Percentiles rank a stretch among this genome's conserved stretches.
phyloP scores from a whole-genome alignment of 768 basidiomycete genomes.

The Vararia minispora region DNA sequence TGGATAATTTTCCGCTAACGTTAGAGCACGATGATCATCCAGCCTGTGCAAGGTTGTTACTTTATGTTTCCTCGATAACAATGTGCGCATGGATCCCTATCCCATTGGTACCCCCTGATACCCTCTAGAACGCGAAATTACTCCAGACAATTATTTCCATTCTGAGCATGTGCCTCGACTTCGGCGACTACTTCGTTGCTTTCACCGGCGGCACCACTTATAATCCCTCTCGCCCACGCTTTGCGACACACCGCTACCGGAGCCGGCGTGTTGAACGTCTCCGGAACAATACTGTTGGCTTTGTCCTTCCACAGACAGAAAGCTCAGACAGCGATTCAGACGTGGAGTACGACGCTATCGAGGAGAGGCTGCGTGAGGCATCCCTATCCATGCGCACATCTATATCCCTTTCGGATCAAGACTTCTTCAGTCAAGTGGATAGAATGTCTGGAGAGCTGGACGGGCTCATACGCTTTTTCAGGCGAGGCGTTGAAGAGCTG shows the following conservation, averaged over 20 bases:
- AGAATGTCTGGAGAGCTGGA: slow-evolving; percentile 62
- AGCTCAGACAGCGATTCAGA: slow-evolving; percentile 32
- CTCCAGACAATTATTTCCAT: slow-evolving; percentile 57
- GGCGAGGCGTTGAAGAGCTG: slow-evolving; percentile 59
- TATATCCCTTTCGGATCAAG: slow-evolving; percentile 31
- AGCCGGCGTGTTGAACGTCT: slow-evolving; percentile 48
- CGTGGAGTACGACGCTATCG: slow-evolving; percentile 15
- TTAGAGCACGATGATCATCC: slow-evolving; percentile 1
- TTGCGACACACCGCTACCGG: slow-evolving; percentile 46
- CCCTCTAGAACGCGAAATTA: slow-evolving; percentile 47
- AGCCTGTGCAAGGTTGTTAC: slow-evolving; percentile 52
- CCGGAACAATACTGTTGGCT: slow-evolving; percentile 49
- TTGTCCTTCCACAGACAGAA: slow-evolving; percentile 24
- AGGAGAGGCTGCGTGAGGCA: slow-evolving; percentile 16
- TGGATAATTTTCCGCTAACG: not conserved
- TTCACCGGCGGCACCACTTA: slow-evolving; percentile 53
- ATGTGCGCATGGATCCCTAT: slow-evolving; percentile 27
- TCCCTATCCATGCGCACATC: slow-evolving; percentile 32
- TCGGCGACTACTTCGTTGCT: slow-evolving; percentile 49
- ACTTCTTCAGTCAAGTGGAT: slow-evolving; percentile 40
- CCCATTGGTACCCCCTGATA: not conserved
- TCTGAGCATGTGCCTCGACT: slow-evolving; percentile 64
- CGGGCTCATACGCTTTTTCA: slow-evolving; percentile 55
- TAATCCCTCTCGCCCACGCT: slow-evolving; percentile 37
- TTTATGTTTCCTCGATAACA: slow-evolving; percentile 51